Evolutionary conservation across 2,329 filamentous ascomycete species (phyloP).

Genomic region (Stachybotrys chartarum): DNA sequence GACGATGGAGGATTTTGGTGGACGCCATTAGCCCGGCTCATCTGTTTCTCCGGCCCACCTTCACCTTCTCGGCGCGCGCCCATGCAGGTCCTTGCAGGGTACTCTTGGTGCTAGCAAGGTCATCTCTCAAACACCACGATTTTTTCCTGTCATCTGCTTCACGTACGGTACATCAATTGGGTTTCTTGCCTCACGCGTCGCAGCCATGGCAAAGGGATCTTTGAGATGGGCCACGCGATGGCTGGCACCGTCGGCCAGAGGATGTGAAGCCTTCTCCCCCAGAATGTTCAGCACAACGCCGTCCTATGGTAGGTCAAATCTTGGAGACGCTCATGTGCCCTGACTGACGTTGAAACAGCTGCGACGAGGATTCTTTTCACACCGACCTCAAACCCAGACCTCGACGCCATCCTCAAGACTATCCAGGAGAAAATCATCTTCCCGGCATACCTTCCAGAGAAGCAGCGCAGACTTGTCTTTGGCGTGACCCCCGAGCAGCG

Average conservation of each 20-base stretch:
- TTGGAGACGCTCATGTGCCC: neutral
- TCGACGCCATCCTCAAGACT: slow-evolving; percentile 43
- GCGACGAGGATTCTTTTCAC: neutral
- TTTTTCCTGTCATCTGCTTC: too few relatives aligned
- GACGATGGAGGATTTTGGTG: neutral
- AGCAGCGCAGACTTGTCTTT: slow-evolving; percentile 48
- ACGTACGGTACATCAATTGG: too few relatives aligned
- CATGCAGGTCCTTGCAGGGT: neutral
- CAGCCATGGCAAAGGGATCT: slow-evolving; percentile 12
- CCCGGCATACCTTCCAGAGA: slow-evolving; percentile 47
- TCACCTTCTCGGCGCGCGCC: neutral
- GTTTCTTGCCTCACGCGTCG: neutral
- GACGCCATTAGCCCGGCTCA: neutral
- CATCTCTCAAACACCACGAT: too few relatives aligned
- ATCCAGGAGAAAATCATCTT: slow-evolving; percentile 55
- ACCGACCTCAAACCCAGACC: slow-evolving; percentile 39
- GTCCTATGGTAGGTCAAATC: slow-evolving; percentile 14
- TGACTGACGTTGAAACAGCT: neutral
- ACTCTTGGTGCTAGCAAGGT: neutral
- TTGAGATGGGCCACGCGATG: slow-evolving; percentile 15
- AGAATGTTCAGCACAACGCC: slow-evolving; percentile 23
- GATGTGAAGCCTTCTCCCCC: neutral
- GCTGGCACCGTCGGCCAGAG: slow-evolving; percentile 1
- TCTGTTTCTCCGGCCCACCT: neutral
- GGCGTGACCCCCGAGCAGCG: slow-evolving; percentile 29